Percentiles rank a stretch among this genome's conserved stretches.
Evolutionary conservation across 2,329 filamentous ascomycete genomes (phyloP).

Genomic region (Dactylellina parvicollis): DNA sequence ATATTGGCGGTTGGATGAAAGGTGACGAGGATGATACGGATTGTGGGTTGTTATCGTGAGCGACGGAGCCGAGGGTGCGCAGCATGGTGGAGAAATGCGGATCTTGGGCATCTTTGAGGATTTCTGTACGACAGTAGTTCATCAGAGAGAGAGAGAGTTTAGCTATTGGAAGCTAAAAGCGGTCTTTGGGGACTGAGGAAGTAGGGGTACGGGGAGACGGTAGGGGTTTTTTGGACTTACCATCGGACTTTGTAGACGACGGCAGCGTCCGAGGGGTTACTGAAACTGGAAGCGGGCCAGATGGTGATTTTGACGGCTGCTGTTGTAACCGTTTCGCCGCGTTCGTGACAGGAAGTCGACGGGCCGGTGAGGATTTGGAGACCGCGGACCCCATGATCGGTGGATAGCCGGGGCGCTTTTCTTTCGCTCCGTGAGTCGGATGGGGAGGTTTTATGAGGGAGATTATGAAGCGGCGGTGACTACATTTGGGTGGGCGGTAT

Average conservation of each 20-base stretch:
- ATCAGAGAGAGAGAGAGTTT: too few relatives aligned
- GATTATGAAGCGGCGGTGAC: too few relatives aligned
- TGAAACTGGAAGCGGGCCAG: constrained; percentile 6
- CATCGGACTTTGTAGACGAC: constrained; percentile 37
- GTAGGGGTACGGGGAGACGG: background rate
- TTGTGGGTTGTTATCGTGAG: constrained; percentile 34
- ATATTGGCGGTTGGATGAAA: constrained; percentile 1
- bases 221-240: constrained; percentile 10
- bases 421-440: background rate
- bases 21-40: background rate
- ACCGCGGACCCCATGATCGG: constrained; percentile 33
- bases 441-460: too few relatives aligned
- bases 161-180: background rate
- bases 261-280: constrained; percentile 7
- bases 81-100: constrained; percentile 53
- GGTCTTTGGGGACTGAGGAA: background rate
- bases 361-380: constrained; percentile 32
- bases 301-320: background rate
- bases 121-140: constrained; percentile 19
- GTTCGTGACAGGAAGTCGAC: constrained; percentile 26
- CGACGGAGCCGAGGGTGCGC: constrained; percentile 49
- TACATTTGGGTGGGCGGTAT: background rate
- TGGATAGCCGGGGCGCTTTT: background rate
- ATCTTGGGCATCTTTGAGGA: constrained; percentile 46
- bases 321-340: constrained; percentile 38